Evolutionary conservation across 352 stramenopile genomes (phyloP).

Genomic region (Pythium dissimile): DNA sequence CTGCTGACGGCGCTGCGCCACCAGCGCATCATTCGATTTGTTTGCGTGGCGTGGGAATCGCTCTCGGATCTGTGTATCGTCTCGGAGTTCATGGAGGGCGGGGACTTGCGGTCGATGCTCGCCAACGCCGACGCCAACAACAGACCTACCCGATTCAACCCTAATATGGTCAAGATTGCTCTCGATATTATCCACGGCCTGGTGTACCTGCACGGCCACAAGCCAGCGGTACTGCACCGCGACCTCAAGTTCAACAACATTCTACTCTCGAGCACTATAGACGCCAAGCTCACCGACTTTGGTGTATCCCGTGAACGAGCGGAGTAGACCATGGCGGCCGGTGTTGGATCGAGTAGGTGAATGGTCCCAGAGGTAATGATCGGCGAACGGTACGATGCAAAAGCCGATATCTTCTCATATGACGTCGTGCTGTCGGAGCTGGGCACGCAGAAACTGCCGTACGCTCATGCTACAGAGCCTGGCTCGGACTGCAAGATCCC

Average conservation of each 20-base stretch:
- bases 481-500: background rate
- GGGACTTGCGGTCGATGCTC: constrained; percentile 30
- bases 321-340: background rate
- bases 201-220: constrained; percentile 4
- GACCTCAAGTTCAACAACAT: constrained; percentile 8
- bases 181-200: constrained; percentile 1
- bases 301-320: background rate
- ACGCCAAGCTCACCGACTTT: constrained; percentile 9
- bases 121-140: background rate
- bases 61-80: constrained; percentile 34
- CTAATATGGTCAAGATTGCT: constrained; percentile 9
- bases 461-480: background rate
- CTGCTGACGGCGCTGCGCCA: constrained; percentile 39
- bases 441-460: constrained; percentile 1
- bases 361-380: constrained; percentile 9
- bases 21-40: constrained; percentile 27
- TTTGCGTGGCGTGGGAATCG: constrained; percentile 30
- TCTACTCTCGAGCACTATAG: background rate
- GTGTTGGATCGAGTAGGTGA: background rate
- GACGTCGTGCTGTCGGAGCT: constrained; percentile 3
- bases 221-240: background rate
- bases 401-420: constrained; percentile 9
- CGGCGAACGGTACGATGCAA: constrained; percentile 6
- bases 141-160: background rate
- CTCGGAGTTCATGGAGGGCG: constrained; percentile 39